phyloP scores from a whole-genome alignment of 108 stramenopile genomes.

The Aureococcus anophagefferens region DNA sequence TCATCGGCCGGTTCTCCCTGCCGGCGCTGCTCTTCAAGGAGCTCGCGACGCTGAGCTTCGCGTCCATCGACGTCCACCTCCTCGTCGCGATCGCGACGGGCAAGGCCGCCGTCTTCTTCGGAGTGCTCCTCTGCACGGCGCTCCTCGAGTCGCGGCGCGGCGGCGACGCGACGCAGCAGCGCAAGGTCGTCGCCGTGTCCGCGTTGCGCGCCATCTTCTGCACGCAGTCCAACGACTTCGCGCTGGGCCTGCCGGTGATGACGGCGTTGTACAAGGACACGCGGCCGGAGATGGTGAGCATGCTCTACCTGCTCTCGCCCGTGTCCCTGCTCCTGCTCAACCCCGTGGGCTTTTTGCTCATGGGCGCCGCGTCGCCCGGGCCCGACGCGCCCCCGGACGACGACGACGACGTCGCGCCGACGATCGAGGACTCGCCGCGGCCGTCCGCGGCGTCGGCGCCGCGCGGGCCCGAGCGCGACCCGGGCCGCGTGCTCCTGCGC shows the following conservation, averaged over 20 bases:
- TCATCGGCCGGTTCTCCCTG: not conserved
- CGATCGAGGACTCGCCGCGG: too few relatives aligned
- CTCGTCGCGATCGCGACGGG: not conserved
- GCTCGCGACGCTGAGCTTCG: not conserved
- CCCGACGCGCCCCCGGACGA: too few relatives aligned
- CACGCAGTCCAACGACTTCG: slow-evolving; percentile 1
- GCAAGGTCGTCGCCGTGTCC: not conserved
- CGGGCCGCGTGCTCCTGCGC: not conserved
- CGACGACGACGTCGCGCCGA: too few relatives aligned
- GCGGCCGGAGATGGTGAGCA: not conserved
- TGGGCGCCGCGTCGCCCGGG: not conserved
- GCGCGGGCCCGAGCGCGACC: too few relatives aligned
- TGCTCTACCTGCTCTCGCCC: not conserved
- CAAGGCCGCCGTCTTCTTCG: not conserved
- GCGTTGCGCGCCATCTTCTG: not conserved
- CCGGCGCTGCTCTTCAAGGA: not conserved
- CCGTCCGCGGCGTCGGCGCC: too few relatives aligned
- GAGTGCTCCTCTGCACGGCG: not conserved
- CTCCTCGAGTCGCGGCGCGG: too few relatives aligned
- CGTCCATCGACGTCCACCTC: not conserved
- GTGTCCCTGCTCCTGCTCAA: not conserved
- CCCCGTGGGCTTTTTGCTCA: not conserved
- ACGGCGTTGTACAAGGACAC: not conserved
- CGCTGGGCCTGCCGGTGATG: not conserved
- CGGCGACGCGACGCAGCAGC: too few relatives aligned